Conservation (phyloP, 257 asterid genomes). For the Solanum clarkiae region DNA sequence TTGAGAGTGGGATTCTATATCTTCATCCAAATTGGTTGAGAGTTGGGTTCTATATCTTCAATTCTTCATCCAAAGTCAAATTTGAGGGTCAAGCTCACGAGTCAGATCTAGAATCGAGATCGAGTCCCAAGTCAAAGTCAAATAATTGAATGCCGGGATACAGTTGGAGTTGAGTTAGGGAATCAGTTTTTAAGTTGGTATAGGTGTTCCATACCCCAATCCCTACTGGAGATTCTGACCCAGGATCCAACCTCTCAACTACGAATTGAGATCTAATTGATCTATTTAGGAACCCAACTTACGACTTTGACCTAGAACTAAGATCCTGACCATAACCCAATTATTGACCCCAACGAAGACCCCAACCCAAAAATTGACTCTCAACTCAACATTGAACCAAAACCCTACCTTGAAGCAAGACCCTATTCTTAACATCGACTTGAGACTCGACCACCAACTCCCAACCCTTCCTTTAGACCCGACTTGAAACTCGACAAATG, state of each 20-base stretch:
- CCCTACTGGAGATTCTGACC: background rate
- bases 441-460: background rate
- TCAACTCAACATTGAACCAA: background rate
- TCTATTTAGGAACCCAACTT: too few species aligned
- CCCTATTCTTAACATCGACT: background rate
- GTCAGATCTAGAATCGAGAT: background rate
- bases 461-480: background rate
- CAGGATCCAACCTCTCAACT: background rate
- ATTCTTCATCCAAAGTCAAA: background rate
- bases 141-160: background rate
- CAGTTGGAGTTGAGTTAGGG: background rate
- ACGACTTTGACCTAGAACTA: background rate
- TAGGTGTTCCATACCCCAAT: fast-evolving
- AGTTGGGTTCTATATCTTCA: too few species aligned
- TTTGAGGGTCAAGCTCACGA: background rate
- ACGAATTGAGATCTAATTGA: background rate
- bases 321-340: background rate
- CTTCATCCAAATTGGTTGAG: background rate
- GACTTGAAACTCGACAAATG: background rate
- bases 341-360: background rate
- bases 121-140: background rate
- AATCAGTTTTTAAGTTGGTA: background rate
- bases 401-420: background rate
- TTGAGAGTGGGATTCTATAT: background rate
- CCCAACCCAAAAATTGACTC: background rate